These are phyloP conservation scores for Chiua sp. DNA, from an alignment of 1,284 basidiomycete genomes.

Conservation along the genomic window DNA sequence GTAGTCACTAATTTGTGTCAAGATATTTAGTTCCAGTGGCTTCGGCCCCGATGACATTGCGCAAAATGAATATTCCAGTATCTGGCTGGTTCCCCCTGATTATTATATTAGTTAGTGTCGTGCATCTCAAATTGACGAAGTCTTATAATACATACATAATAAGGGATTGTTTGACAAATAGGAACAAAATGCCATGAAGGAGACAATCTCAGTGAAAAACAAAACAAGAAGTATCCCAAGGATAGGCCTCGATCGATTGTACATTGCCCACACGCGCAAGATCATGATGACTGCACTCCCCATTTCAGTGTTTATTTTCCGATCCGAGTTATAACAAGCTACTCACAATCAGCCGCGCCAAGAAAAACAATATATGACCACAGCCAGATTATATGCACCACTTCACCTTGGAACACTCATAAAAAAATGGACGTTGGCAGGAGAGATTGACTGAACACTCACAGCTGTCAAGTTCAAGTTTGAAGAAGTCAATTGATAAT, in stretches of 20 bases:
- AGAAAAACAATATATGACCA: background rate
- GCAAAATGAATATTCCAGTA: background rate
- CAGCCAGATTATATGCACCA: background rate
- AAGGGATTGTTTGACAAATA: background rate
- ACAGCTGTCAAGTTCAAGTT: too few species aligned
- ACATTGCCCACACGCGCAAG: conserved; percentile 18
- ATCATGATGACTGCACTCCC: conserved; percentile 11
- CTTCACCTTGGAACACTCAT: background rate
- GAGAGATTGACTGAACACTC: too few species aligned
- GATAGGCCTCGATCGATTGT: conserved; percentile 5
- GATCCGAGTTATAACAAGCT: background rate
- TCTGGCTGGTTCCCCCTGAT: background rate
- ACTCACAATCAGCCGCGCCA: background rate
- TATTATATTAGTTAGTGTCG: background rate
- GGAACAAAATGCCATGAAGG: background rate
- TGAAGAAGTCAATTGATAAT: too few species aligned
- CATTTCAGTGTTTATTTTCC: background rate
- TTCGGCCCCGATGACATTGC: too few species aligned
- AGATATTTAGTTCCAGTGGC: background rate
- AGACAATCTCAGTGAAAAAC: background rate
- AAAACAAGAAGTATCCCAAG: background rate
- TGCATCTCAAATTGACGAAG: too few species aligned
- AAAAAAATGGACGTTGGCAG: too few species aligned
- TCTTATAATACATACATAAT: background rate
- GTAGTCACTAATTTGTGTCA: background rate